Conservation (phyloP, 202 grass and related monocot species). For the Musa balbisiana region DNA sequence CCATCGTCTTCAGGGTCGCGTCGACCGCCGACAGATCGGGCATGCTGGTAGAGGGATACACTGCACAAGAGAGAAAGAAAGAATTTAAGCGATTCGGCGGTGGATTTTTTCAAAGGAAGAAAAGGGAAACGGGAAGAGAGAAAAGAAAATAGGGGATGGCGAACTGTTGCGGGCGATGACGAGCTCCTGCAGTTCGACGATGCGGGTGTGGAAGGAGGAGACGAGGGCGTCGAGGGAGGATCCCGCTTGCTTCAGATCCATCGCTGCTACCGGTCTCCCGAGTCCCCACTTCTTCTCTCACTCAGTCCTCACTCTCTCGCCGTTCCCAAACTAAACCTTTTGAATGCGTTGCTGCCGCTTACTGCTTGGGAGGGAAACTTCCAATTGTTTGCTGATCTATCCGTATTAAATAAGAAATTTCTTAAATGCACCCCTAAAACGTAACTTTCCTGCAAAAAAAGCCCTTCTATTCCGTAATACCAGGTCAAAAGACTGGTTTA, state of each 20-base stretch:
- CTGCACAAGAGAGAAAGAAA: slow-evolving; percentile 27
- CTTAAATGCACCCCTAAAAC: too few species aligned
- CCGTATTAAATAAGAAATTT: too few species aligned
- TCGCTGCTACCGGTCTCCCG: not conserved
- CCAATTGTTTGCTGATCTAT: too few species aligned
- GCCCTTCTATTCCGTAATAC: too few species aligned
- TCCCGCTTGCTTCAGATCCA: slow-evolving; percentile 51
- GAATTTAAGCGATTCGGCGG: not conserved
- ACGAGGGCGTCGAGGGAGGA: slow-evolving; percentile 47
- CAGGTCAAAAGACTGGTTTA: too few species aligned
- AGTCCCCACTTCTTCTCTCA: too few species aligned
- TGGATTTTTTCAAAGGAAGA: not conserved
- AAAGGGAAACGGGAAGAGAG: not conserved
- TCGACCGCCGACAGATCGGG: slow-evolving; percentile 63
- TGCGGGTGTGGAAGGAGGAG: slow-evolving; percentile 47
- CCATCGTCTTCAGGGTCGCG: slow-evolving; percentile 57
- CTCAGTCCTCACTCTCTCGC: too few species aligned
- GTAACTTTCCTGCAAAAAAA: too few species aligned
- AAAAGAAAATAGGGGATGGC: not conserved
- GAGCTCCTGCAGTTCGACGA: slow-evolving; percentile 67
- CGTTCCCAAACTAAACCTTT: too few species aligned
- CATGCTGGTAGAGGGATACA: slow-evolving; percentile 48
- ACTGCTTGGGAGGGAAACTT: too few species aligned
- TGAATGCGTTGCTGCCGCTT: too few species aligned
- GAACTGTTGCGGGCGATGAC: slow-evolving; percentile 88